phyloP scores from a whole-genome alignment of 2,329 filamentous ascomycete genomes.

The Trichoderma citrinoviride region DNA sequence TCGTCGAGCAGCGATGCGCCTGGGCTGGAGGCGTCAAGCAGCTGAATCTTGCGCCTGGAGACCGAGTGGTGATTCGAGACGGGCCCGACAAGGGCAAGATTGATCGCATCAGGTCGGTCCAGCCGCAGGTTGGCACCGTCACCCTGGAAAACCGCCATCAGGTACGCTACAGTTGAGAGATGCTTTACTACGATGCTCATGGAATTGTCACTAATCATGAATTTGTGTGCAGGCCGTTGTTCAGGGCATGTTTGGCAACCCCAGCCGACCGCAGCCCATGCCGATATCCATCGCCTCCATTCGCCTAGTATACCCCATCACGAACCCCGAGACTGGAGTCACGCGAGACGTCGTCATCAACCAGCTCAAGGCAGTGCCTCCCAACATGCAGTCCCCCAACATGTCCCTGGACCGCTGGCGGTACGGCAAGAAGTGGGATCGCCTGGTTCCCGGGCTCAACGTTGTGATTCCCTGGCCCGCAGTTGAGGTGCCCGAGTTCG shows the following conservation, averaged over 20 bases:
- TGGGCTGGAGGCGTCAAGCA: conserved; percentile 57
- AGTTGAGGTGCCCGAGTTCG: conserved; percentile 46
- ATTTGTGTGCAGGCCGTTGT: conserved; percentile 29
- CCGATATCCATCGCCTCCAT: conserved; percentile 68
- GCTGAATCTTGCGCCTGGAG: conserved; percentile 63
- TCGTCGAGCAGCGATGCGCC: conserved; percentile 45
- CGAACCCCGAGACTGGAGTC: conserved; percentile 61
- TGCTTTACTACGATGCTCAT: not conserved
- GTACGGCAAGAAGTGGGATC: conserved; percentile 45
- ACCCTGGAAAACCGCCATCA: conserved; percentile 61
- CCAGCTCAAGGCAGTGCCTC: conserved; percentile 57
- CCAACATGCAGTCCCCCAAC: conserved; percentile 46
- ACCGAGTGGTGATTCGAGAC: conserved; percentile 78
- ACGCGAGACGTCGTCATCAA: conserved; percentile 76
- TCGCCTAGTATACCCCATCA: conserved; percentile 76
- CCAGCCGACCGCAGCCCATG: conserved; percentile 34
- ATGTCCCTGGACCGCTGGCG: conserved; percentile 44
- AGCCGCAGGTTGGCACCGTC: conserved; percentile 54
- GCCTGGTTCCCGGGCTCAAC: conserved; percentile 68
- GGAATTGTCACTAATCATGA: not conserved
- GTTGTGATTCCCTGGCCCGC: conserved; percentile 75
- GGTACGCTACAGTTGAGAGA: conserved; percentile 46
- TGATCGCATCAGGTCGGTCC: conserved; percentile 62
- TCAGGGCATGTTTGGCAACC: conserved; percentile 33
- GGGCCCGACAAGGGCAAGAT: conserved; percentile 83